phyloP scores from a whole-genome alignment of 257 asterid genomes.

The Forsythia viridissima region DNA sequence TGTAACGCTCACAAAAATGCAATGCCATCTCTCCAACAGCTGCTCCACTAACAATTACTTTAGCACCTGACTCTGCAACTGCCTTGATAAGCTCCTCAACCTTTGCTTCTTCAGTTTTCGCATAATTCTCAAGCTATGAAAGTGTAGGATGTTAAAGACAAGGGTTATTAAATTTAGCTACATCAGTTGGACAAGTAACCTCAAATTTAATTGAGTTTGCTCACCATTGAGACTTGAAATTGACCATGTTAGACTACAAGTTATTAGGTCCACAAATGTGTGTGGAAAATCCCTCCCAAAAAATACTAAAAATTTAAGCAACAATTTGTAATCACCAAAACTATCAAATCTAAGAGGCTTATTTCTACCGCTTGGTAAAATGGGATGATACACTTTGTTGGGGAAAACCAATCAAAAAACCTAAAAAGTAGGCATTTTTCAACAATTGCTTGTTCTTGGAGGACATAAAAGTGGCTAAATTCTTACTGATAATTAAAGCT shows the following conservation, averaged over 20 bases:
- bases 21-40: slow-evolving; percentile 99
- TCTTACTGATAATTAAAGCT: too few relatives aligned
- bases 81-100: slow-evolving; percentile 91
- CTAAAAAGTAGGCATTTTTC: too few relatives aligned
- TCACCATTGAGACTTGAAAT: neutral
- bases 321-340: neutral
- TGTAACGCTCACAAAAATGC: slow-evolving; percentile 97
- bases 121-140: slow-evolving; percentile 84
- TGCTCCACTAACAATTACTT: slow-evolving; percentile 86
- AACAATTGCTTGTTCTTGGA: too few relatives aligned
- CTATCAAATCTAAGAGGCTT: too few relatives aligned
- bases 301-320: neutral
- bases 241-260: neutral
- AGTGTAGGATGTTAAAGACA: neutral
- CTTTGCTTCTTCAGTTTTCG: slow-evolving; percentile 90
- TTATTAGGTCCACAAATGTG: neutral
- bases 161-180: neutral
- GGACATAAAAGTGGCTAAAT: too few relatives aligned
- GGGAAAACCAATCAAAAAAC: too few relatives aligned
- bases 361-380: neutral
- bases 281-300: neutral
- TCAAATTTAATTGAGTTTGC: neutral
- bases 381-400: neutral
- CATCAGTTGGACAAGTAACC: neutral
- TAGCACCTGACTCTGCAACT: slow-evolving; percentile 96